These are phyloP conservation scores for Euphorbia celastroides DNA, from an alignment of 441 rosid species.

Conservation along the genomic window DNA sequence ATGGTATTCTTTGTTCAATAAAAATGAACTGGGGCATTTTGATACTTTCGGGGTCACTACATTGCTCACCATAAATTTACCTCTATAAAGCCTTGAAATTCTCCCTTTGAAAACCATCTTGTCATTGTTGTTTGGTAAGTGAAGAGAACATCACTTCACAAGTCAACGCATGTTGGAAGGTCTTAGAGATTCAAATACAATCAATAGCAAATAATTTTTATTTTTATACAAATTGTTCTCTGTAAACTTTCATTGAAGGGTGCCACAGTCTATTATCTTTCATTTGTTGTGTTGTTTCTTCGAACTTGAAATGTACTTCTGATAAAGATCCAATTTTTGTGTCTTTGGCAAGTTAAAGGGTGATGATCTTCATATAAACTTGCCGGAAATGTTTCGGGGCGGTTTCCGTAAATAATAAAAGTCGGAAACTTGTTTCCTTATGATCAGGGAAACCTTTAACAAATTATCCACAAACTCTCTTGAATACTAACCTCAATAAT, in stretches of 20 bases:
- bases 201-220: too few relatives aligned
- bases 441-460: too few relatives aligned
- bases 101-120: neutral
- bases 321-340: neutral
- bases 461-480: too few relatives aligned
- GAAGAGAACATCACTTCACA: neutral
- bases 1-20: neutral
- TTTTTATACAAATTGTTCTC: neutral
- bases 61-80: neutral
- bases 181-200: neutral
- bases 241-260: neutral
- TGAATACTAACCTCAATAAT: too few relatives aligned
- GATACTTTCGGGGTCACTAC: neutral
- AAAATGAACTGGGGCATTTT: neutral
- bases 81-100: neutral
- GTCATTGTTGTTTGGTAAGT: neutral
- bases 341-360: neutral
- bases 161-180: neutral
- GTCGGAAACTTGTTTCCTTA: too few relatives aligned
- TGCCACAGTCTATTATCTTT: neutral
- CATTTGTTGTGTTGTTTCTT: neutral
- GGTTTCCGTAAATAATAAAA: too few relatives aligned
- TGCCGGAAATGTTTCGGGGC: too few relatives aligned
- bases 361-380: neutral
- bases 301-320: neutral